A percentile compares a stretch with the other conserved stretches of the same genome.
These are phyloP conservation scores for Pyricularia sp. DNA, from an alignment of 2,329 filamentous ascomycete species.

Conservation along the genomic window DNA sequence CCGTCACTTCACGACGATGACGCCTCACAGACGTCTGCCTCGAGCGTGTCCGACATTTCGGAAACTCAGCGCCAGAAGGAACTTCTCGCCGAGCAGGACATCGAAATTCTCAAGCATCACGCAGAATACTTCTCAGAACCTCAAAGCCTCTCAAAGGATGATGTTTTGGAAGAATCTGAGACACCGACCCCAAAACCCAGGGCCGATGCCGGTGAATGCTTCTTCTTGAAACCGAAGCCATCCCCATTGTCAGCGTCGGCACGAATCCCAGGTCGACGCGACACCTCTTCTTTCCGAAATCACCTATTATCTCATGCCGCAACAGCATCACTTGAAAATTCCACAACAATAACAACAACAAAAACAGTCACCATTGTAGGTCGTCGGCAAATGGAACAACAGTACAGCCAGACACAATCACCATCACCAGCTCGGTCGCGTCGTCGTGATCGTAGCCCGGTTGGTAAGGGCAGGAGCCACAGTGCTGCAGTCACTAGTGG, in stretches of 20 bases:
- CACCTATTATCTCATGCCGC: neutral
- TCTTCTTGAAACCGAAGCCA: conserved; percentile 16
- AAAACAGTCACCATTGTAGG: conserved; percentile 19
- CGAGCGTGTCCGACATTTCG: conserved; percentile 35
- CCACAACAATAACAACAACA: conserved; percentile 10
- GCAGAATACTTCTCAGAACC: conserved; percentile 5
- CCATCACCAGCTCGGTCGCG: conserved; percentile 14
- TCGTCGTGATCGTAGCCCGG: conserved; percentile 23
- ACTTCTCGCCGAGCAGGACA: conserved; percentile 4
- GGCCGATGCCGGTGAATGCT: conserved; percentile 8
- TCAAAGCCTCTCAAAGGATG: neutral
- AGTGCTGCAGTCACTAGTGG: conserved; percentile 38
- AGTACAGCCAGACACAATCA: conserved; percentile 5
- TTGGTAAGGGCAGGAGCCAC: conserved; percentile 23
- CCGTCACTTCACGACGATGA: conserved; percentile 25
- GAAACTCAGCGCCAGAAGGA: conserved; percentile 20
- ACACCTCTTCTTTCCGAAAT: conserved; percentile 8
- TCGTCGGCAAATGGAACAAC: neutral
- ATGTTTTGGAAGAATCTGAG: conserved; percentile 11
- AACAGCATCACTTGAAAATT: neutral
- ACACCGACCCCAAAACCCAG: conserved; percentile 18
- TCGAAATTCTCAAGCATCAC: conserved; percentile 8
- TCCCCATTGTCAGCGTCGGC: conserved; percentile 10
- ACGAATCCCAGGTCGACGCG: conserved; percentile 18
- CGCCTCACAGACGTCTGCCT: conserved; percentile 34